phyloP scores from a whole-genome alignment of 129 eudicot species.

The Tagetes erecta region DNA sequence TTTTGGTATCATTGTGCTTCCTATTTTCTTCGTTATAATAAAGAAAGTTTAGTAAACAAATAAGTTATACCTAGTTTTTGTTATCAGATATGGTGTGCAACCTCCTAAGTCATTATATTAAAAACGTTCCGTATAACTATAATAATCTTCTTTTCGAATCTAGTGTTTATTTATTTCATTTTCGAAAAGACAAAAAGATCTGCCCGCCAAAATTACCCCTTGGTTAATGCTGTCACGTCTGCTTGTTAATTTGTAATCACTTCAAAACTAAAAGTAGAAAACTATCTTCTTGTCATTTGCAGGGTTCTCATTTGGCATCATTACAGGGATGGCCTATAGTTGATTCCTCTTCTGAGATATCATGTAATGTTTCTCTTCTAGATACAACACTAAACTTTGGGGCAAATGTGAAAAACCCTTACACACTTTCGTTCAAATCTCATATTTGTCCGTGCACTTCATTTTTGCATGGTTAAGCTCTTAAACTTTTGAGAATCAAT shows the following conservation, averaged over 20 bases:
- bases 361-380: conserved; percentile 44
- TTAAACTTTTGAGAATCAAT: not conserved
- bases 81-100: not conserved
- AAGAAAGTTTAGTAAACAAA: not conserved
- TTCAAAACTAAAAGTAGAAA: not conserved
- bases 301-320: conserved; percentile 88
- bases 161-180: not conserved
- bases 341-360: conserved; percentile 64
- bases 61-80: not conserved
- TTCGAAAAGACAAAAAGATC: not conserved
- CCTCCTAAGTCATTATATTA: not conserved
- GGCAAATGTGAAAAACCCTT: conserved; percentile 1
- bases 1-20: not conserved
- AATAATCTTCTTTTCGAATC: not conserved
- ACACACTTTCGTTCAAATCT: not conserved
- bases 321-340: conserved; percentile 63
- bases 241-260: not conserved
- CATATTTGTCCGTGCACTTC: not conserved
- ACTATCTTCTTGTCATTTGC: conserved; percentile 25
- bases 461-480: not conserved
- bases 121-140: not conserved
- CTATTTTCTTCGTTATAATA: not conserved
- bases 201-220: not conserved
- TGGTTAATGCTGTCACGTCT: not conserved
- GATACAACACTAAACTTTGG: not conserved